These are phyloP conservation scores for Daldinia concentrica DNA, from an alignment of 495 filamentous ascomycete species.

Conservation along the genomic window DNA sequence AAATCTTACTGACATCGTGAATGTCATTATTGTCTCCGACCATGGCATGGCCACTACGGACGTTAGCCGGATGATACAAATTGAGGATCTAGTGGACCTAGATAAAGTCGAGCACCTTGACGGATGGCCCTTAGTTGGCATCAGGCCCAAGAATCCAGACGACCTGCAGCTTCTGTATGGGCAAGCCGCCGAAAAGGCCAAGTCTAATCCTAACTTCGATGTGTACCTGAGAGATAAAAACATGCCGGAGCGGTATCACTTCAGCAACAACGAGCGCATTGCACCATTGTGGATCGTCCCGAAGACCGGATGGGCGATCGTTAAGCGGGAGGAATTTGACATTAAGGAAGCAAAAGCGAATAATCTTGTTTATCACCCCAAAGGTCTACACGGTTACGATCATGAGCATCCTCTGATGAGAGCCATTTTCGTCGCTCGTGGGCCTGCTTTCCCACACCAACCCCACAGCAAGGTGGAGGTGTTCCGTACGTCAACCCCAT, in stretches of 20 bases:
- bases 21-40: constrained; percentile 97
- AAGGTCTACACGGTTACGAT: constrained; percentile 89
- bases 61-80: constrained; percentile 80
- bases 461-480: constrained; percentile 79
- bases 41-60: constrained; percentile 98
- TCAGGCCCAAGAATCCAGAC: constrained; percentile 74
- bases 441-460: constrained; percentile 85
- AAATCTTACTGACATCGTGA: constrained; percentile 88
- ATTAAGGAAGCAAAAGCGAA: constrained; percentile 67
- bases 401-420: constrained; percentile 90
- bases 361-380: constrained; percentile 74
- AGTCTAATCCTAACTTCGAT: constrained; percentile 74
- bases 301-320: constrained; percentile 88
- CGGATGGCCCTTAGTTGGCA: constrained; percentile 92
- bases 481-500: constrained; percentile 76
- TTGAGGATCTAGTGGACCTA: constrained; percentile 89
- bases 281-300: constrained; percentile 93
- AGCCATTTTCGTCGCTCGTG: constrained; percentile 88
- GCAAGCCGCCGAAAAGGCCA: constrained; percentile 58
- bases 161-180: constrained; percentile 66
- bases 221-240: constrained; percentile 80
- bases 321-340: constrained; percentile 80
- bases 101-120: constrained; percentile 81
- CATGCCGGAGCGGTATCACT: constrained; percentile 92
- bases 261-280: constrained; percentile 83